A percentile compares a stretch with the other conserved stretches of the same genome.
These are phyloP conservation scores for Cryomyces antarcticus DNA, from an alignment of 495 filamentous ascomycete species.

Conservation along the genomic window DNA sequence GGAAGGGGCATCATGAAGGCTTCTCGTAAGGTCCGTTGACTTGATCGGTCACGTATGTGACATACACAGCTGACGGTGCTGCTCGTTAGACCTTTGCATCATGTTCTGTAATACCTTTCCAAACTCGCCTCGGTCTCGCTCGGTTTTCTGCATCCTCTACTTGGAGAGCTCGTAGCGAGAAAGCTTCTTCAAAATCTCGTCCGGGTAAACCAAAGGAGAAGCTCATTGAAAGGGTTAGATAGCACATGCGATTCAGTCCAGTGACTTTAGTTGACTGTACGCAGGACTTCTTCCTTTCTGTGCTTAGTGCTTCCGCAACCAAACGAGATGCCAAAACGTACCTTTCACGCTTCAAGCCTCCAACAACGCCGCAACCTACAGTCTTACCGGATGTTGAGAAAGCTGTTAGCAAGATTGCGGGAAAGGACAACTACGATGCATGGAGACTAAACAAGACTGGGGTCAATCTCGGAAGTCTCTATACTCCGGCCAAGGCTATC, in stretches of 20 bases:
- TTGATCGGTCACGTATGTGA: too few relatives aligned
- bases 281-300: slow-evolving; percentile 5
- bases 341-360: slow-evolving; percentile 51
- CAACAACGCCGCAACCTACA: slow-evolving; percentile 7
- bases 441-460: slow-evolving; percentile 7
- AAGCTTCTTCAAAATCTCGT: not conserved
- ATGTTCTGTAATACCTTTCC: too few relatives aligned
- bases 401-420: not conserved
- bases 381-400: not conserved
- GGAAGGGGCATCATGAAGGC: too few relatives aligned
- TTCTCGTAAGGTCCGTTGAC: too few relatives aligned
- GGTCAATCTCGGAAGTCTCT: slow-evolving; percentile 44
- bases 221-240: not conserved
- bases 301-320: slow-evolving; percentile 67
- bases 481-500: slow-evolving; percentile 36
- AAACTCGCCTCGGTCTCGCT: too few relatives aligned
- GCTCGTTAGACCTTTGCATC: too few relatives aligned
- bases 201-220: not conserved
- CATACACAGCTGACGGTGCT: too few relatives aligned
- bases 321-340: slow-evolving; percentile 82
- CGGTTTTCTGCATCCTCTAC: too few relatives aligned
- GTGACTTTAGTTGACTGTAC: not conserved
- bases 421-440: not conserved
- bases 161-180: too few relatives aligned
- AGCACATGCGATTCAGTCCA: not conserved